phyloP scores from a whole-genome alignment of 2,329 filamentous ascomycete species.

The Hypoxylon sp. region DNA sequence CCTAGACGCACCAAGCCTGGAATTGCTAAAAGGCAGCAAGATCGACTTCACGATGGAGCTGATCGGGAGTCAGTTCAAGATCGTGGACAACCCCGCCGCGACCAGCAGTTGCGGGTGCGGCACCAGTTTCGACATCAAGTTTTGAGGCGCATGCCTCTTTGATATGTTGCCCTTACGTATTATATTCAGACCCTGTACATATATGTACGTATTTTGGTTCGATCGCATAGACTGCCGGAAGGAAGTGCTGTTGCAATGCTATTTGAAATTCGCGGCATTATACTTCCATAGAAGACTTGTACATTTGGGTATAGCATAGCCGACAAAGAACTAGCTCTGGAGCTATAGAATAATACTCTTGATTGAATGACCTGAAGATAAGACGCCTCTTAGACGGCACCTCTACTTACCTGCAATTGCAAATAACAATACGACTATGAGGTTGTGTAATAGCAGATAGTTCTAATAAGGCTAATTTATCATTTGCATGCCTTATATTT shows the following conservation, averaged over 20 bases:
- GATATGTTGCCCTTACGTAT: background rate
- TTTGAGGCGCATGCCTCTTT: slow-evolving; percentile 56
- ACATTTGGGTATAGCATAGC: background rate
- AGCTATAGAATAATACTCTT: background rate
- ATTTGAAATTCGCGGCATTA: background rate
- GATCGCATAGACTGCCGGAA: background rate
- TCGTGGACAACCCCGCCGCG: slow-evolving; percentile 91
- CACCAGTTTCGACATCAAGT: slow-evolving; percentile 95
- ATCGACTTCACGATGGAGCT: slow-evolving; percentile 97
- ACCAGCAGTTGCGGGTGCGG: slow-evolving; percentile 97
- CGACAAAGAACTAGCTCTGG: background rate
- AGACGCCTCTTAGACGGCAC: background rate
- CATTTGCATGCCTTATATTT: too few relatives aligned
- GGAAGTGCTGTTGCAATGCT: background rate
- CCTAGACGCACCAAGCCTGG: slow-evolving; percentile 88
- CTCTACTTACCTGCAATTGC: background rate
- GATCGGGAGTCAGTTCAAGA: slow-evolving; percentile 89
- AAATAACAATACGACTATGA: background rate
- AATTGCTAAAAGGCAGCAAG: slow-evolving; percentile 91
- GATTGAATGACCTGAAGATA: background rate
- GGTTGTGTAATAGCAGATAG: too few relatives aligned
- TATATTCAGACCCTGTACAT: slow-evolving; percentile 1
- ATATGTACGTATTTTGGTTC: slow-evolving; percentile 13
- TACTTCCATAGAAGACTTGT: slow-evolving; percentile 5
- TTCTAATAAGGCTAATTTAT: too few relatives aligned